Base-by-base conservation (phyloP, 108 stramenopile species). In the Nitzschia putrida region DNA sequence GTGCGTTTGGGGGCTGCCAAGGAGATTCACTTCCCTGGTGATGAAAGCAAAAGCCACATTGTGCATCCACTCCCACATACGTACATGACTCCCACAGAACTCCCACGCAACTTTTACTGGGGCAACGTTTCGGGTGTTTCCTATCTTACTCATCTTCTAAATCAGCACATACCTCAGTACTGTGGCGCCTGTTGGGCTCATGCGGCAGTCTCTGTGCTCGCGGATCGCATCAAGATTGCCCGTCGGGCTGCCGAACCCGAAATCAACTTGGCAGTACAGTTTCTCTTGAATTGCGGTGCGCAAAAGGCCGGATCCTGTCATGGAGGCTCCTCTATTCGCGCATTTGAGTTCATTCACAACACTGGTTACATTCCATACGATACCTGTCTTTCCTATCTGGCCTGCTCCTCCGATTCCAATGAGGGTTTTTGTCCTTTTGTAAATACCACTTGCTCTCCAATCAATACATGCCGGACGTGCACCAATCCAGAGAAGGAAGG, bases 171-270 rank as follows among this genome's bases (percentile, higher is more conserved):
- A 69, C 97, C 95, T 21, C 80, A 83, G 38, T 80, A 81, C 38
- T 85, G 86, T 63, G 86, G 86, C 0, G 79, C 77, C 0, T 95
- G 94, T 79, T 95, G 95, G 95, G 91, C 91, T 7, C 80, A 96
- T 64, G 91, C 92, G 5, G 84, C 95, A 61, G 75, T 95, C 25
- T 82, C 82, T 18, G 57, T 88, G 22, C 77, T 97, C 14, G 74
- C 87, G 10, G 96, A 97, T 80, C 93, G 96, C 51, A 92, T 97
- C 82, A 95, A 94, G 68, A 97, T 97, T 79, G 92, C 89, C 0
- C 78, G 89, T n/a, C 65, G 81, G n/a, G 90, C 53, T 2, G 39
- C 40, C 25, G 82, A 80, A 11, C 73, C 80, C 47, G 84, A 88
- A 61, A 90, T 82, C 70, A 85, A 85, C 57, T 60, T 82, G 22